phyloP scores from a whole-genome alignment of 176 grass and related monocot genomes.

The Oryza officinalis region DNA sequence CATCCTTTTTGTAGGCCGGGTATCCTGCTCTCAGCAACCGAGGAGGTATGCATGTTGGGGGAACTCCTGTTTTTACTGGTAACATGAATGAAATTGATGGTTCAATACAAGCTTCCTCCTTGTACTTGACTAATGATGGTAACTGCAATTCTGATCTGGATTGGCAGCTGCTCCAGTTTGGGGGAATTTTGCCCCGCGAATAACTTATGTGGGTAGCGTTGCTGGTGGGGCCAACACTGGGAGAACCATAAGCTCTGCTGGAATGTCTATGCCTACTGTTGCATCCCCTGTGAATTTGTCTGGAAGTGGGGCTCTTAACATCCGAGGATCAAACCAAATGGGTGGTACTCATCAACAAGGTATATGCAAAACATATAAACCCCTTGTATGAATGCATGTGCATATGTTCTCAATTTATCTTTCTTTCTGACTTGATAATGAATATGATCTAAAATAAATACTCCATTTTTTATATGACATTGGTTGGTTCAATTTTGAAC shows the following conservation, averaged over 20 bases:
- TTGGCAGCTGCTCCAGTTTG: constrained; percentile 73
- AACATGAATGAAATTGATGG: constrained; percentile 77
- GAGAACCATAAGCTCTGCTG: constrained; percentile 78
- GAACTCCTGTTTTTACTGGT: constrained; percentile 67
- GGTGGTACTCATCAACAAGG: constrained; percentile 78
- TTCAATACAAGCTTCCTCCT: constrained; percentile 73
- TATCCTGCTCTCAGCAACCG: constrained; percentile 73
- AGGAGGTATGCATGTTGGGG: constrained; percentile 77
- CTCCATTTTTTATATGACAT: too few relatives aligned
- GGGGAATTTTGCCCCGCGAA: constrained; percentile 67
- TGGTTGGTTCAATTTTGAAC: too few relatives aligned
- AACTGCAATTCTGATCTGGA: constrained; percentile 68
- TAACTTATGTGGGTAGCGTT: constrained; percentile 70
- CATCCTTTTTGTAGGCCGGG: constrained; percentile 62
- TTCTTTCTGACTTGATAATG: constrained; percentile 15
- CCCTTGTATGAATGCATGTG: not conserved
- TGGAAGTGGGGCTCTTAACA: constrained; percentile 61
- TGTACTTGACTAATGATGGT: constrained; percentile 62
- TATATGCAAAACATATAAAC: constrained; percentile 32
- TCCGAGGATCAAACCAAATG: constrained; percentile 75
- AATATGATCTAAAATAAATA: not conserved
- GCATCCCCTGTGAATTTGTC: constrained; percentile 76
- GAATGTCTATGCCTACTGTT: constrained; percentile 65
- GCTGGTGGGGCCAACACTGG: constrained; percentile 65
- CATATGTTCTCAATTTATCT: constrained; percentile 4